Base-by-base conservation (phyloP, 177 flowering plant species). In the Telopea speciosissima region DNA sequence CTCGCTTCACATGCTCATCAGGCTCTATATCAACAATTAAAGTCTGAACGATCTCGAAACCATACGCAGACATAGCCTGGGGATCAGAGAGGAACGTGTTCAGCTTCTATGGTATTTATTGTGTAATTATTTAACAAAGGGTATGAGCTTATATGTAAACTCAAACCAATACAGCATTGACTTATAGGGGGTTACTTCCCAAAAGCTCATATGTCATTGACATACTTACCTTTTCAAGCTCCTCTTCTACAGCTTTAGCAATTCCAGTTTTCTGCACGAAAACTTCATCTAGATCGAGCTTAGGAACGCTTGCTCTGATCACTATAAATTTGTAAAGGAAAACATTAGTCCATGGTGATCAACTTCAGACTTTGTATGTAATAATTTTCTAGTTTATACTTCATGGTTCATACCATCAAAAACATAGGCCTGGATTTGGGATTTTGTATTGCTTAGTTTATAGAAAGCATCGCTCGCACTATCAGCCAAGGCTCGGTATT, bases 21-120 rank as follows among this genome's bases (percentile, higher is more conserved):
- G 97, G 97, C 68, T 87, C 93, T 64, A 92, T 89, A 69, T 92
- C 96, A 68, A 86, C 87, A 63, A 91, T 90, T 54, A 91, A 89
- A 1, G 93, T 91, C 76, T 90, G 89, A 13, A 90, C 92, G 66
- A 91, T 91, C 86, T 90, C 87, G 80, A 62, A 90, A 1, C 97
- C 97, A 81, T 91, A 90, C 36, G 89, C 87, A 82, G 97, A 91
- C 97, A 91, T 91, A 56, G 97, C 96, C 95, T 91, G 85, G 19
- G 40, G 68, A 59, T 33, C 63, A 63, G 19, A 33, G 49, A 13
- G 23, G 61, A 58, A 23, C 23, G 8, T n/a, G 49, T 24, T 11
- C 10, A 63, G 40, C 11, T 22, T 24, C 21, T 16, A 42, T 11
- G n/a, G 54, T 21, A 28, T 36, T 36, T 19, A 2, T 36, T 36